Evolutionary conservation across 2,329 filamentous ascomycete species (phyloP).

Genomic region (Anthostomella pinea): DNA sequence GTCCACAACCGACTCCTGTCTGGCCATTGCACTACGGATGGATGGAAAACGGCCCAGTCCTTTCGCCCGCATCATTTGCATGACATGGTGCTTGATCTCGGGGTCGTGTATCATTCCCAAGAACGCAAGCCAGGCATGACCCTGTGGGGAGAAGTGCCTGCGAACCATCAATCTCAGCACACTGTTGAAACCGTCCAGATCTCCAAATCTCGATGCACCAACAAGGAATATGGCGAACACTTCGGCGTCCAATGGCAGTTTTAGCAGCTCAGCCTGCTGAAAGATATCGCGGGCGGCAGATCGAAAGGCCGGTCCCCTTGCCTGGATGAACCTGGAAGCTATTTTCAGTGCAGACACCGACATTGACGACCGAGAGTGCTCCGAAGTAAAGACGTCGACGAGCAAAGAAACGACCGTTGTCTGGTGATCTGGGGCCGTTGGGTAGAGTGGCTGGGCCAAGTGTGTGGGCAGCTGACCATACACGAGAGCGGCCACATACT

Average conservation of each 20-base stretch:
- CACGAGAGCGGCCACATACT: constrained; percentile 28
- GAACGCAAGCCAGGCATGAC: constrained; percentile 26
- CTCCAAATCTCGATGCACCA: constrained; percentile 21
- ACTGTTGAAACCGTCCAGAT: constrained; percentile 26
- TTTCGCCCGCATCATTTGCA: constrained; percentile 32
- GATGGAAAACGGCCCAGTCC: constrained; percentile 20
- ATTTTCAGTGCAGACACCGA: constrained; percentile 29
- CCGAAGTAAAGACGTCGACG: constrained; percentile 22
- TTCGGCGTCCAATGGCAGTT: constrained; percentile 26
- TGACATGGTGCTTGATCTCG: constrained; percentile 42
- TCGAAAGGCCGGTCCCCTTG: constrained; percentile 19
- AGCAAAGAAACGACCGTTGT: constrained; percentile 26
- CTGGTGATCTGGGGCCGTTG: constrained; percentile 21
- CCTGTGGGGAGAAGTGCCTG: constrained; percentile 21
- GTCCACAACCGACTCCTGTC: constrained; percentile 20
- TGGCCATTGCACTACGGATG: constrained; percentile 20
- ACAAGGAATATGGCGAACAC: constrained; percentile 24
- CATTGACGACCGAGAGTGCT: constrained; percentile 15
- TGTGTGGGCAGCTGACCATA: constrained; percentile 23
- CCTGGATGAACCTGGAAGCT: constrained; percentile 24
- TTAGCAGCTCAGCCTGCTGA: constrained; percentile 17
- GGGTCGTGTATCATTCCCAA: constrained; percentile 41
- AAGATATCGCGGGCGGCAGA: constrained; percentile 22
- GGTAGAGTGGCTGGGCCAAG: constrained; percentile 23
- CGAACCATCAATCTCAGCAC: constrained; percentile 27